These are phyloP conservation scores for Emergomyces orientalis DNA, from an alignment of 2,329 filamentous ascomycete genomes.

Conservation along the genomic window DNA sequence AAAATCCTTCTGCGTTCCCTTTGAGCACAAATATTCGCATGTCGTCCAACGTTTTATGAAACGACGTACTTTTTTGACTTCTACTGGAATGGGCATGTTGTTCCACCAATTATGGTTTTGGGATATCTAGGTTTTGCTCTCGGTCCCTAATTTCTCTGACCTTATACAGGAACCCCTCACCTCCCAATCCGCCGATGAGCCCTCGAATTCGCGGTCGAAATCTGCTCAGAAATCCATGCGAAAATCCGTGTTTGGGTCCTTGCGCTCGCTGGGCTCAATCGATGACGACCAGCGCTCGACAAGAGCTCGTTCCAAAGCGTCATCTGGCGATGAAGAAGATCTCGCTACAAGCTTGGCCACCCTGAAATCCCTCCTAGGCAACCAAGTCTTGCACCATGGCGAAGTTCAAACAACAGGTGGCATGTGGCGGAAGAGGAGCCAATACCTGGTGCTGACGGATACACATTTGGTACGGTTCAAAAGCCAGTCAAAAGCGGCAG, in stretches of 20 bases:
- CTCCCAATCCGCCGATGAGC: not conserved
- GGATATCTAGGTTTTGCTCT: not conserved
- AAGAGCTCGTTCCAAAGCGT: constrained; percentile 43
- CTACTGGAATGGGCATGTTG: not conserved
- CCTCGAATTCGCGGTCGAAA: constrained; percentile 25
- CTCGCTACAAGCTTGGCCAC: constrained; percentile 16
- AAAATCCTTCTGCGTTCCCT: not conserved
- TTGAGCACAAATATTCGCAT: not conserved
- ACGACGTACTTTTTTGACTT: not conserved
- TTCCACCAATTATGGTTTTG: constrained; percentile 3
- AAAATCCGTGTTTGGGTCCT: constrained; percentile 51
- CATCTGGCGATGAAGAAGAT: constrained; percentile 42
- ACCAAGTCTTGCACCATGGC: constrained; percentile 53
- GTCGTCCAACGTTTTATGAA: not conserved
- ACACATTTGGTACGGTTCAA: constrained; percentile 60
- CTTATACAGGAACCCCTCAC: not conserved
- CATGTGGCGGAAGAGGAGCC: constrained; percentile 64
- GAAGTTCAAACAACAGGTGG: constrained; percentile 61
- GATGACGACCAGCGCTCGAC: constrained; percentile 40
- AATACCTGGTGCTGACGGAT: constrained; percentile 63
- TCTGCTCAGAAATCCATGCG: constrained; percentile 39
- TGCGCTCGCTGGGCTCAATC: constrained; percentile 44
- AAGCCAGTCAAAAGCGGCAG: constrained; percentile 55
- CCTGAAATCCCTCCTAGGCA: constrained; percentile 31
- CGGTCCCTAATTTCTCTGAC: not conserved